These are phyloP conservation scores for Erodium trifolium DNA, from an alignment of 441 rosid species.

Conservation along the genomic window DNA sequence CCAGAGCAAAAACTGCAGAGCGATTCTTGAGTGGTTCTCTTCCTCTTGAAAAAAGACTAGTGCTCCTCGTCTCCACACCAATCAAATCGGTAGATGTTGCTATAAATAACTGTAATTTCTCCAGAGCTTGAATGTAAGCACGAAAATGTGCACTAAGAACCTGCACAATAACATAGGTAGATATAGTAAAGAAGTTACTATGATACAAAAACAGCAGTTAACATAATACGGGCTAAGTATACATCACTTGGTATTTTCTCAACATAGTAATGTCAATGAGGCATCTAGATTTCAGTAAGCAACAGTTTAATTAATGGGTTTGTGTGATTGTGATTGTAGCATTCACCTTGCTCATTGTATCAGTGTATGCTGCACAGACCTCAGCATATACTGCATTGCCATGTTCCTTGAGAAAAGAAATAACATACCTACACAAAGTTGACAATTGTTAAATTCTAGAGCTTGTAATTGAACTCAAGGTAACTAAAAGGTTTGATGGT, in stretches of 20 bases:
- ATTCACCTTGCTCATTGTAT: too few species aligned
- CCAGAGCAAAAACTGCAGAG: conserved; percentile 91
- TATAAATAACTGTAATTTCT: conserved; percentile 93
- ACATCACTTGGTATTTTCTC: background rate
- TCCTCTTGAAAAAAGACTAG: conserved; percentile 71
- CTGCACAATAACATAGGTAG: conserved; percentile 36
- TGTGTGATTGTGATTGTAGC: too few species aligned
- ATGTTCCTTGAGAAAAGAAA: too few species aligned
- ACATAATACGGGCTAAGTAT: background rate
- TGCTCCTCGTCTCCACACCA: conserved; percentile 77
- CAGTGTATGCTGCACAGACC: too few species aligned
- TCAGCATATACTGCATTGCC: too few species aligned
- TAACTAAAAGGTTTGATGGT: too few species aligned
- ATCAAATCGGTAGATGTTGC: conserved; percentile 90
- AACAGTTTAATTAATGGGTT: too few species aligned
- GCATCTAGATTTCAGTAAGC: background rate
- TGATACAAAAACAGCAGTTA: background rate
- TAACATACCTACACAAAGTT: too few species aligned
- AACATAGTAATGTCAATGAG: background rate
- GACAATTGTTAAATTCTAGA: too few species aligned
- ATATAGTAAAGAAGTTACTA: background rate
- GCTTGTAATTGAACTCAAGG: too few species aligned
- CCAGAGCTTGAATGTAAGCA: conserved; percentile 94
- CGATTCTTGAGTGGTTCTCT: conserved; percentile 92
- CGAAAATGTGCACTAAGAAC: conserved; percentile 97